Evolutionary conservation across 495 filamentous ascomycete genomes (phyloP).

Genomic region (Barbatosphaeria neglecta): DNA sequence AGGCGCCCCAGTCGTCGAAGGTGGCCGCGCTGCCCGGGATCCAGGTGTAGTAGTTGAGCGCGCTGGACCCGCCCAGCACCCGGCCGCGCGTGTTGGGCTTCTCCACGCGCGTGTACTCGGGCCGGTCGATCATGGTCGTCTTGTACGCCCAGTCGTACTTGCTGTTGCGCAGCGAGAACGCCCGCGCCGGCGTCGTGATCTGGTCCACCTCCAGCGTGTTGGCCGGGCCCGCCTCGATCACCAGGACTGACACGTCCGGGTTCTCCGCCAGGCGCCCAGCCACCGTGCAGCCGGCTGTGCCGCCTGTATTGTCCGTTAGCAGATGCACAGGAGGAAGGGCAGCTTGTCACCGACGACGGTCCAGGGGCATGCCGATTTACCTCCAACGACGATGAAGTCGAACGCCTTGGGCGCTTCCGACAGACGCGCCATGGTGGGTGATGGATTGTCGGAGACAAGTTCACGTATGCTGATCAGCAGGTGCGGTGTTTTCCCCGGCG

Average conservation of each 20-base stretch:
- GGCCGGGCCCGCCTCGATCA: slow-evolving; percentile 46
- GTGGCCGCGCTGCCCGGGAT: slow-evolving; percentile 48
- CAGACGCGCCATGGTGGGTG: slow-evolving; percentile 4
- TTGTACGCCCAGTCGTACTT: slow-evolving; percentile 56
- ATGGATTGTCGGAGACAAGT: no score
- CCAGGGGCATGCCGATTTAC: slow-evolving; percentile 4
- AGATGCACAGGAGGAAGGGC: neutral
- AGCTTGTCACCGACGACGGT: no score
- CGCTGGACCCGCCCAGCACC: slow-evolving; percentile 47
- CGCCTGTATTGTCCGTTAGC: slow-evolving; percentile 26
- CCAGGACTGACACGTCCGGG: slow-evolving; percentile 38
- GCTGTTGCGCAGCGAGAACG: slow-evolving; percentile 41
- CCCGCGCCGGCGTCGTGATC: slow-evolving; percentile 41
- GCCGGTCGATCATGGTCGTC: slow-evolving; percentile 49
- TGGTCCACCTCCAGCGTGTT: slow-evolving; percentile 46
- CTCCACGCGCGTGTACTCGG: slow-evolving; percentile 49
- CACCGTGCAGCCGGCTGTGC: slow-evolving; percentile 46
- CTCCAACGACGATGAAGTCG: slow-evolving; percentile 35
- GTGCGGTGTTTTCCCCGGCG: no score
- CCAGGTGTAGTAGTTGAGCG: slow-evolving; percentile 52
- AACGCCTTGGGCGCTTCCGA: slow-evolving; percentile 13
- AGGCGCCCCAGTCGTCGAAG: slow-evolving; percentile 47
- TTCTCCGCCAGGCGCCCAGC: slow-evolving; percentile 50
- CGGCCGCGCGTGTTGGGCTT: slow-evolving; percentile 53
- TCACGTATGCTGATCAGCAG: no score